phyloP scores from a whole-genome alignment of 176 grass and related monocot species.

The Musa itinerans region DNA sequence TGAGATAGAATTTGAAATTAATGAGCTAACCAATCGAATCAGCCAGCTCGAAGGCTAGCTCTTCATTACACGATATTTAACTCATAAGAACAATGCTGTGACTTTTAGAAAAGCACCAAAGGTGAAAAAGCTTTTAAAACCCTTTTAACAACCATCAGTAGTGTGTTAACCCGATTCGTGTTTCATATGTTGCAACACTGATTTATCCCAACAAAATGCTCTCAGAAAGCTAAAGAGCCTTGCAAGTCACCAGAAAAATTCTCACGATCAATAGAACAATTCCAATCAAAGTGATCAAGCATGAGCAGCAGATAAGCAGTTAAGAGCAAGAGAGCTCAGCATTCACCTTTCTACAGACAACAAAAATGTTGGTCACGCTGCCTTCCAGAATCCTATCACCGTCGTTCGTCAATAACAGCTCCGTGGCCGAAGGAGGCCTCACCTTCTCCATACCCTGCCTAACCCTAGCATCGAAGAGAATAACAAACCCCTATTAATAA shows the following conservation, averaged over 20 bases:
- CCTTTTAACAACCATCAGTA: not conserved
- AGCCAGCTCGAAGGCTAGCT: too few species aligned
- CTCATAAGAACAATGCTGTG: too few species aligned
- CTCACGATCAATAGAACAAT: not conserved
- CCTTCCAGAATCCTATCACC: slow-evolving; percentile 85
- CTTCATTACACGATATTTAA: too few species aligned
- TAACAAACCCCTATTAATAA: not conserved
- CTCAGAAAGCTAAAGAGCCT: not conserved
- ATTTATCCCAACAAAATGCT: not conserved
- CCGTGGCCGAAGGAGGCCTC: slow-evolving; percentile 59
- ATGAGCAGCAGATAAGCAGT: not conserved
- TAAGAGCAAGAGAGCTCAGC: not conserved
- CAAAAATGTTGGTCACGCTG: slow-evolving; percentile 72
- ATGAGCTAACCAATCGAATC: too few species aligned
- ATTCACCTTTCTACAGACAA: slow-evolving; percentile 47
- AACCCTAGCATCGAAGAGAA: slow-evolving; percentile 27
- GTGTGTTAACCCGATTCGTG: not conserved
- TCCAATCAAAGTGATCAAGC: not conserved
- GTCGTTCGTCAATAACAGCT: slow-evolving; percentile 70
- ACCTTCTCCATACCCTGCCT: slow-evolving; percentile 80
- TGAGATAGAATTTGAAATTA: not conserved
- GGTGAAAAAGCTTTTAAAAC: not conserved
- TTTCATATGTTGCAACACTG: not conserved
- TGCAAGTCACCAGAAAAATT: too few species aligned
- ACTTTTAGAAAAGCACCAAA: too few species aligned